Base-by-base conservation (phyloP, 805 yeast genomes). In the Wickerhamiella sergipiensis region DNA sequence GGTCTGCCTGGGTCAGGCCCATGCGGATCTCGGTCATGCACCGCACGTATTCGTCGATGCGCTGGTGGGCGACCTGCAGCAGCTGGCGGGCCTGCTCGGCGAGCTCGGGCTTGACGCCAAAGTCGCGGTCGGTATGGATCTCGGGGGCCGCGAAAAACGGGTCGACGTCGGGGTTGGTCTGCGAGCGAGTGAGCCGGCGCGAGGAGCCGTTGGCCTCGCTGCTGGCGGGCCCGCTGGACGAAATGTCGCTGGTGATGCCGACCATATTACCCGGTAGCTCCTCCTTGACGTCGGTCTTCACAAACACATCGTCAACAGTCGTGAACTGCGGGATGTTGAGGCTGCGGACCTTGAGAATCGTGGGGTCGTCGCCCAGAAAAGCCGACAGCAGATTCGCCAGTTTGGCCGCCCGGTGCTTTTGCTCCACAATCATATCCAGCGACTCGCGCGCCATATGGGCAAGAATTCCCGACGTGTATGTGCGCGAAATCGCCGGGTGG, bases 351-450 rank as follows among this genome's bases (percentile, higher is more conserved):
- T 79, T 47, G 23, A 55, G 48, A 18, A 40, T 46, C 23, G 38
- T 72, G 56, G 94, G 84, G 62, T 86, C 90, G 62, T 90, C 97
- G 4, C 97, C 96, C 47, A 90, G 71, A 57, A 90, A 79, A 1
- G 84, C 80, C 54, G 82, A 85, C 66, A 92, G 73, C 45, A 90
- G 71, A 59, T 78, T 79, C 44, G 83, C 77, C 49, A 88, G 70
- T 60, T 80, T 77, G 52, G 80, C 79, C n/a, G 85, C 83, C 36
- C 80, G 81, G 24, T 75, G 73, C 59, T 87, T 95, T 61, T 92
- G 98, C 43, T 77, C 75, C 61, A 85, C 89, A 47, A 92, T 83
- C 54, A 82, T 69, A 49, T 83, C 83, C 23, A 89, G 78, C 17
- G 92, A 78, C 54, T 87, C 86, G 17, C 70, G 68, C 0, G 95